phyloP scores from a whole-genome alignment of 2,329 filamentous ascomycete species.

The Claviceps sp. region DNA sequence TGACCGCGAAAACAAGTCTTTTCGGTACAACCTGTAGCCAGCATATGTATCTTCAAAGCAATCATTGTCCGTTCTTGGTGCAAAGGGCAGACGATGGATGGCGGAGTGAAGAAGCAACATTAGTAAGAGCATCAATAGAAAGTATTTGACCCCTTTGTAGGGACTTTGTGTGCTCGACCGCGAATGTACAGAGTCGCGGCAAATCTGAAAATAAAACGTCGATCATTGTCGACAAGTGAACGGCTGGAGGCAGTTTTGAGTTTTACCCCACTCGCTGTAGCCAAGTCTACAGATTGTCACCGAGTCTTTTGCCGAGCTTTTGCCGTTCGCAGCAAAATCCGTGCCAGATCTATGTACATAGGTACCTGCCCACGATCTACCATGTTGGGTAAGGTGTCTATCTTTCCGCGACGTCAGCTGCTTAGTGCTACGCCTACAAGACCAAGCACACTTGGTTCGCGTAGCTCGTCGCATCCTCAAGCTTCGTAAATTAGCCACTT shows the following conservation, averaged over 20 bases:
- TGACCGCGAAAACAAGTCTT: constrained; percentile 15
- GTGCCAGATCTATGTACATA: neutral
- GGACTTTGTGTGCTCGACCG: neutral
- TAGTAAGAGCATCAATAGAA: neutral
- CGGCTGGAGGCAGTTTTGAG: too few species aligned
- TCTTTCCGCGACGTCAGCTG: neutral
- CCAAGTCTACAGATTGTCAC: too few species aligned
- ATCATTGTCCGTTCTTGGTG: neutral
- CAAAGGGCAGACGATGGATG: neutral
- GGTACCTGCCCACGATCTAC: neutral
- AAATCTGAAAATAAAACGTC: neutral
- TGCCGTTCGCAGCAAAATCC: neutral
- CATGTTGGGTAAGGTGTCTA: neutral
- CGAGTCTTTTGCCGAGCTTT: neutral
- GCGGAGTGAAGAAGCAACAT: neutral
- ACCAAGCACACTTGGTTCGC: neutral
- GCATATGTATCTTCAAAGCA: neutral
- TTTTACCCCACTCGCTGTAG: too few species aligned
- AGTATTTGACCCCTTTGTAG: neutral
- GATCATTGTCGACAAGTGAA: too few species aligned
- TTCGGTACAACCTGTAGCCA: constrained; percentile 8
- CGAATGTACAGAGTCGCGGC: neutral
- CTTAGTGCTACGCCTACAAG: neutral
- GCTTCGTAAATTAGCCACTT: neutral
- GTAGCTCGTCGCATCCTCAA: neutral